These are phyloP conservation scores for Yarrowia sp. DNA, from an alignment of 805 yeast species.

Conservation along the genomic window DNA sequence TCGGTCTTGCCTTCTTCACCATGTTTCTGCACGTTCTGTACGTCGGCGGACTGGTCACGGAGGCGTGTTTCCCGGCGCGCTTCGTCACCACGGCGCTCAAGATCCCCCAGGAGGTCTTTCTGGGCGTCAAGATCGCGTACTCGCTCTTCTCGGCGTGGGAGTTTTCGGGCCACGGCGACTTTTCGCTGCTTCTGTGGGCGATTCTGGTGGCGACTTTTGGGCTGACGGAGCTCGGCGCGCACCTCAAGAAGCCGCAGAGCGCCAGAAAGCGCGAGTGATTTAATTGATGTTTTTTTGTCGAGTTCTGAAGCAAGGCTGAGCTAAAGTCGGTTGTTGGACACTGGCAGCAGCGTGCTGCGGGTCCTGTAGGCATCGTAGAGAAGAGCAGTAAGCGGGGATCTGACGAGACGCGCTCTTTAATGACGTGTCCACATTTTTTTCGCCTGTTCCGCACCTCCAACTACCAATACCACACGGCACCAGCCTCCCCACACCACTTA, in stretches of 20 bases:
- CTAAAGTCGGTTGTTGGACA: no score
- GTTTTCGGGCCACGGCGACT: background rate
- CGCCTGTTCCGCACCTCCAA: no score
- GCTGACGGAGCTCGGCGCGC: background rate
- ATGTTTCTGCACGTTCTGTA: constrained; percentile 4
- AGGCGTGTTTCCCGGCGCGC: background rate
- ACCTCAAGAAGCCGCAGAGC: background rate
- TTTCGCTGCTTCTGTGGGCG: background rate
- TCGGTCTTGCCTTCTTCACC: background rate
- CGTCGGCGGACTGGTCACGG: background rate
- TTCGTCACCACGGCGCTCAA: background rate
- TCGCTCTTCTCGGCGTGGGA: background rate
- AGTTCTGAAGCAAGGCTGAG: no score
- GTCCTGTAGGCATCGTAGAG: no score
- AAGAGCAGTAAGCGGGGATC: no score
- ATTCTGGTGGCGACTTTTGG: background rate
- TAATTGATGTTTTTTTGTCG: no score
- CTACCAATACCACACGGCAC: no score
- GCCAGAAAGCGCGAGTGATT: no score
- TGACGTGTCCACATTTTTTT: no score
- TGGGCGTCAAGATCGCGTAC: background rate
- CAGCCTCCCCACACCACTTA: background rate
- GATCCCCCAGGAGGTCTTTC: background rate
- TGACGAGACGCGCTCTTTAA: no score
- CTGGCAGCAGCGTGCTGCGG: no score